Evolutionary conservation across 2,329 filamentous ascomycete species (phyloP).

Genomic region (Xylaria sp.): DNA sequence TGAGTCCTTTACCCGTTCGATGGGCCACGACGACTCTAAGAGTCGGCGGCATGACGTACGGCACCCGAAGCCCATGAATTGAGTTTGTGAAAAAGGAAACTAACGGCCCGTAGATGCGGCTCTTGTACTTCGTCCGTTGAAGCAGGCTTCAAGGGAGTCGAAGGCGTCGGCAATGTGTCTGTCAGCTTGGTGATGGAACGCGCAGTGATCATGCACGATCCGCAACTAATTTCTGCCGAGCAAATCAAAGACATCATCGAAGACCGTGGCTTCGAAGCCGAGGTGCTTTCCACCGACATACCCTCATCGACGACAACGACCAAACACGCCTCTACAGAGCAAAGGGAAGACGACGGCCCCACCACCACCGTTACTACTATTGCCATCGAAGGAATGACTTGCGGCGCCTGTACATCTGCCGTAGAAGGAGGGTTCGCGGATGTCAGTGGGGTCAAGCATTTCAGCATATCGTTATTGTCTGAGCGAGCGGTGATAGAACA

Average conservation of each 20-base stretch:
- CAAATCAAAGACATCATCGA: slow-evolving; percentile 87
- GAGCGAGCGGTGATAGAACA: slow-evolving; percentile 89
- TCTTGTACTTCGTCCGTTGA: slow-evolving; percentile 97
- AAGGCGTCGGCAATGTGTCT: slow-evolving; percentile 85
- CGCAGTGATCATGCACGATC: slow-evolving; percentile 92
- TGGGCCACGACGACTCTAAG: slow-evolving; percentile 92
- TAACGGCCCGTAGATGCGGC: slow-evolving; percentile 75
- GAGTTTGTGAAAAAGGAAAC: slow-evolving; percentile 29
- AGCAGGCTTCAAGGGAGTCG: slow-evolving; percentile 83
- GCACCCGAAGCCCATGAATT: slow-evolving; percentile 9
- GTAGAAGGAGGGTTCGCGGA: slow-evolving; percentile 83
- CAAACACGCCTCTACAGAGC: slow-evolving; percentile 49
- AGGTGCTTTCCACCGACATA: slow-evolving; percentile 84
- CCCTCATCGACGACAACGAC: slow-evolving; percentile 62
- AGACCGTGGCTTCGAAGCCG: slow-evolving; percentile 90
- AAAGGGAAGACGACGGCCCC: slow-evolving; percentile 49
- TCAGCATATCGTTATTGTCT: slow-evolving; percentile 85
- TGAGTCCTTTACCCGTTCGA: slow-evolving; percentile 60
- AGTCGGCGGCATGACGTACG: slow-evolving; percentile 84
- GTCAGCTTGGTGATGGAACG: slow-evolving; percentile 95
- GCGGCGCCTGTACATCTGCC: slow-evolving; percentile 87
- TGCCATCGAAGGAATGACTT: slow-evolving; percentile 88
- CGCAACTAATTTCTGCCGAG: slow-evolving; percentile 76
- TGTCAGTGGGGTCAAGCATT: slow-evolving; percentile 75
- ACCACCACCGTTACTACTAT: slow-evolving; percentile 75